Conservation (phyloP, 768 basidiomycete species). For the Cubamyces sp. region DNA sequence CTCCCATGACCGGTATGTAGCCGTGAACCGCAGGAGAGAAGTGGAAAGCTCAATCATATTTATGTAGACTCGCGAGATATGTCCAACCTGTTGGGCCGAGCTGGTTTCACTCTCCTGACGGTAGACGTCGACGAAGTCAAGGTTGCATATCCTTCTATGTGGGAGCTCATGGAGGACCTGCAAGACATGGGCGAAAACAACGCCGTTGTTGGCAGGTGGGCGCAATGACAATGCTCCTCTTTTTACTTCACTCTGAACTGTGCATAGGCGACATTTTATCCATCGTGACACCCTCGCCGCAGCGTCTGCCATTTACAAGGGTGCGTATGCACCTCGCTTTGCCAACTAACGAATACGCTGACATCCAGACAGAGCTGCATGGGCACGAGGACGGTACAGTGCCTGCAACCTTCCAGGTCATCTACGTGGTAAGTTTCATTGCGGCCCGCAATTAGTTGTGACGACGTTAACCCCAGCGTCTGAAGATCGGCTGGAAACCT, state of each 20-base stretch:
- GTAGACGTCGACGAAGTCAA: slow-evolving; percentile 95
- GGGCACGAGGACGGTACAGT: slow-evolving; percentile 82
- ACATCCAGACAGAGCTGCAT: slow-evolving; percentile 67
- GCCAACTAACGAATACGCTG: background rate
- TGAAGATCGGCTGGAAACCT: slow-evolving; percentile 85
- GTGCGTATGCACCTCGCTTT: slow-evolving; percentile 42
- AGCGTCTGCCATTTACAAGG: slow-evolving; percentile 92
- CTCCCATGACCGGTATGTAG: slow-evolving; percentile 91
- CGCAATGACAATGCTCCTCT: background rate
- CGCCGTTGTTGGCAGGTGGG: slow-evolving; percentile 82
- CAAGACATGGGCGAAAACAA: slow-evolving; percentile 96
- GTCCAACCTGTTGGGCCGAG: slow-evolving; percentile 88
- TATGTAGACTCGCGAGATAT: slow-evolving; percentile 84
- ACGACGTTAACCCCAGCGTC: background rate
- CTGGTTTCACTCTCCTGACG: slow-evolving; percentile 92
- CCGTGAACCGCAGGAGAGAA: background rate
- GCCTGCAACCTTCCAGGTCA: slow-evolving; percentile 95
- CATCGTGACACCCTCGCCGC: slow-evolving; percentile 88
- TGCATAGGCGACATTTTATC: slow-evolving; percentile 61
- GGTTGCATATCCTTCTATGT: slow-evolving; percentile 92
- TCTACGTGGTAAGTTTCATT: slow-evolving; percentile 74
- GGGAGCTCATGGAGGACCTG: slow-evolving; percentile 94
- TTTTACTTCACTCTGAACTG: too few species aligned
- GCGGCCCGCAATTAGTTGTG: background rate
- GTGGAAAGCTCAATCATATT: background rate